Evolutionary conservation across 331 rosid species (phyloP).

Genomic region (Pyracantha coccinea): DNA sequence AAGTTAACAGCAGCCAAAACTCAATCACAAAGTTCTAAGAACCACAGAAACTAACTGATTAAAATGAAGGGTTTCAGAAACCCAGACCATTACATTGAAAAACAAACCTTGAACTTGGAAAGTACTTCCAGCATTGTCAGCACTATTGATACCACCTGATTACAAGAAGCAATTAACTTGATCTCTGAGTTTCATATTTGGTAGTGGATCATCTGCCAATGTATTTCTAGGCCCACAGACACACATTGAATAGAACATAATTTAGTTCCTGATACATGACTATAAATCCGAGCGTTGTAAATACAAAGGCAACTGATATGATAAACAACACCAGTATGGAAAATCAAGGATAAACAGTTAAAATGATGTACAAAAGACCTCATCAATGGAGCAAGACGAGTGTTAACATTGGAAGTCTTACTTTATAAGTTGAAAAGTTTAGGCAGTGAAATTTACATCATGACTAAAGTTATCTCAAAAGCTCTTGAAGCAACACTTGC

Average conservation of each 20-base stretch:
- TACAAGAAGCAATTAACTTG: conserved; percentile 79
- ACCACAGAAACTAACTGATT: too few species aligned
- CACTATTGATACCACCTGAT: conserved; percentile 92
- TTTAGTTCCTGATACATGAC: conserved; percentile 74
- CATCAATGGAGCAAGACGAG: not conserved
- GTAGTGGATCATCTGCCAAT: conserved; percentile 90
- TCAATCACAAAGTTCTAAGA: too few species aligned
- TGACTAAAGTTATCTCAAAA: conserved; percentile 79
- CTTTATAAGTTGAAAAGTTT: not conserved
- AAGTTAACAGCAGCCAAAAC: too few species aligned
- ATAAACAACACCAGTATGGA: not conserved
- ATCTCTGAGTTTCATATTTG: conserved; percentile 86
- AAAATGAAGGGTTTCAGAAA: too few species aligned
- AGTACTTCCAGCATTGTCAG: conserved; percentile 85
- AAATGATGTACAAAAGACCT: not conserved
- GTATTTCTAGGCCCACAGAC: conserved; percentile 73
- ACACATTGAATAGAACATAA: conserved; percentile 64
- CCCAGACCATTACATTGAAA: not conserved
- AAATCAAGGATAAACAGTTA: not conserved
- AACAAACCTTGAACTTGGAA: conserved; percentile 80
- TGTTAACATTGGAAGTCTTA: not conserved
- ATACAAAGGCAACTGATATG: not conserved
- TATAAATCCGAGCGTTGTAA: not conserved
- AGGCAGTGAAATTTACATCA: not conserved
- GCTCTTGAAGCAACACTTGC: conserved; percentile 95